These are phyloP conservation scores for Colletotrichum gigasporum DNA, from an alignment of 2,329 filamentous ascomycete genomes.

Conservation along the genomic window DNA sequence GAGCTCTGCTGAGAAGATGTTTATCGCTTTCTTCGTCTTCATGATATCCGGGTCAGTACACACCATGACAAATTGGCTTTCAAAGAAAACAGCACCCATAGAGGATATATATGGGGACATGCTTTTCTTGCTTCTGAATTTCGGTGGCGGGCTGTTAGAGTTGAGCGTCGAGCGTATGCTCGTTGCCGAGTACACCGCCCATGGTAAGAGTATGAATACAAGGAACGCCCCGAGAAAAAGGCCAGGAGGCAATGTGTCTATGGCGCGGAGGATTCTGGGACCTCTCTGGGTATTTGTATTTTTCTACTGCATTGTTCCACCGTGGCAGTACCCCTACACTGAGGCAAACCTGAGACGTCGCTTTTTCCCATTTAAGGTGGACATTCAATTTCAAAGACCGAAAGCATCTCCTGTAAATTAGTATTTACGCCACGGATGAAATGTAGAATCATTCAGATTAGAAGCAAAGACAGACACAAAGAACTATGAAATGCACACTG, in stretches of 20 bases:
- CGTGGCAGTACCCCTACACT: not conserved
- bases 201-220: no score
- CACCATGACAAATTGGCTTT: not conserved
- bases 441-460: no score
- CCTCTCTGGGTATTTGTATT: not conserved
- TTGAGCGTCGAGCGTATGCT: not conserved
- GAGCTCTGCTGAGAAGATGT: not conserved
- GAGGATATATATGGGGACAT: constrained; percentile 1
- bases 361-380: not conserved
- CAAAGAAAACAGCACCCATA: not conserved
- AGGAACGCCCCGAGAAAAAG: no score
- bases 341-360: not conserved
- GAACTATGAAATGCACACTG: no score
- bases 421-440: no score
- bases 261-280: not conserved
- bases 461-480: no score
- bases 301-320: not conserved
- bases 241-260: not conserved
- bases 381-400: not conserved
- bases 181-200: not conserved
- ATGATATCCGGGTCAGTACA: constrained; percentile 3
- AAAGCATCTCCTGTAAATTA: no score
- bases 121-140: constrained; percentile 18
- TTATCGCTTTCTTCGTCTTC: constrained; percentile 22
- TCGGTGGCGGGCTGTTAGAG: not conserved